Base-by-base conservation (phyloP, 345 rosid species). In the Physaria fendleri region DNA sequence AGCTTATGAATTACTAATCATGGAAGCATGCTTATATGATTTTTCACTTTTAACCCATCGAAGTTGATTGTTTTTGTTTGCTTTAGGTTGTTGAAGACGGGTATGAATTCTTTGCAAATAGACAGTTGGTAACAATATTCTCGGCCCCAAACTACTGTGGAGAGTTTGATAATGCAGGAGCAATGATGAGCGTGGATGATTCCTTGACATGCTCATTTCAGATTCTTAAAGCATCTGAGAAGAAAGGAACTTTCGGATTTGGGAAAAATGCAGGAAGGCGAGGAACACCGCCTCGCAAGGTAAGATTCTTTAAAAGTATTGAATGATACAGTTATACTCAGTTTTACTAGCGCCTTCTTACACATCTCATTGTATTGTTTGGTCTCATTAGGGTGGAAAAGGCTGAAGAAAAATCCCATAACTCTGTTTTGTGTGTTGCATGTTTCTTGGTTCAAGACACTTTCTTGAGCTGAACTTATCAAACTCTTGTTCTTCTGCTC, bases 251-350 rank as follows among this genome's bases (percentile, higher is more conserved):
- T 56, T n/a, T 59, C 38, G 87, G 85, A 64, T 79, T 82, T 65
- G 76, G 80, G 56, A 79, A 65, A 73, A 76, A 77, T 47, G 33
- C 45, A 23, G 74, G 73, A 62, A 78, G 91, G 68, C 77, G 85
- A 33, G 87, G 87, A 62, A 82, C 91, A 30, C 90, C 90, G 6
- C 91, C 85, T 30, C 87, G 81, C 59, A 84, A 84, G 87, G 91
- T 84, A 21, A 68, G 72, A 45, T 59, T 32, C 34, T 35, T 40
- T 20, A 27, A 51, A n/a, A 16, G 54, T 54, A 33, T 21, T 22
- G 12, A 10, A 42, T 6, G 15, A 44, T 15, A 43, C 6, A 51
- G 4, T 27, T 25, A 10, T 49, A 13, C 42, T 33, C 30, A 8
- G 20, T 52, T 9, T 37, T 14, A 33, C 8, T 17, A 8, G 3